Base-by-base conservation (phyloP, 192 early-diverging fungal species). In the Geranomyces variabilis region DNA sequence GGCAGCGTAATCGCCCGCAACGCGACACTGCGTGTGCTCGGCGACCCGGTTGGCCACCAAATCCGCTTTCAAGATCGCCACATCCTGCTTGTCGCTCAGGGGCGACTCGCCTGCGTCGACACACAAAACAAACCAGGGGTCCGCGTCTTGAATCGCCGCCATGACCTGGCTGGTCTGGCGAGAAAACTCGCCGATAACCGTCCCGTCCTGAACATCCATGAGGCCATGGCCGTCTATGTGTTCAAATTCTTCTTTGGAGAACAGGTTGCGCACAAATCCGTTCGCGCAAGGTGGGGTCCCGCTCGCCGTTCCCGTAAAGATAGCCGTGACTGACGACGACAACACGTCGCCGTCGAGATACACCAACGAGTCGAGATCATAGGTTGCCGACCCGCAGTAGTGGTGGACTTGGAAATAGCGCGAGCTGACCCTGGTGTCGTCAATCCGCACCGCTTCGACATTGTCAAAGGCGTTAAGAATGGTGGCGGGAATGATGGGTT, bases 391-490 rank as follows among this genome's bases (percentile, higher is more conserved):
- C 17, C 87, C 83, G 26, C 87, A 83, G 82, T 89, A 95, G 76
- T 98, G 96, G 59, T 89, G 87, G 58, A 96, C 82, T 45, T 87
- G 83, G 80, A 98, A 98, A 41, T 43, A 81, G 75, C 61, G 82
- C 79, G 65, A 81, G 77, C 60, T 72, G 21, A 63, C 77, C 59
- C 29, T 71, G 56, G 43, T 76, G 41, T 64, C 77, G 68, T 65
- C 74, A 63, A 49, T 70, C 55, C 22, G 21, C 59, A 53, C 57
- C 6, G 68, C 29, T 30, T 13, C 19, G 28, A 60, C 57, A n/a
- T 44, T 57, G 47, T 78, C 66, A 56, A 44, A 71, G 30, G 66
- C 49, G 24, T 73, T 29, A 47, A 76, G 63, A 13, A 58, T 67
- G 6, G 65, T 64, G 8, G 57, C 26, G 33, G 75, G 58, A 49